phyloP scores from a whole-genome alignment of 495 filamentous ascomycete species.

The Parathielavia hyrcaniae region DNA sequence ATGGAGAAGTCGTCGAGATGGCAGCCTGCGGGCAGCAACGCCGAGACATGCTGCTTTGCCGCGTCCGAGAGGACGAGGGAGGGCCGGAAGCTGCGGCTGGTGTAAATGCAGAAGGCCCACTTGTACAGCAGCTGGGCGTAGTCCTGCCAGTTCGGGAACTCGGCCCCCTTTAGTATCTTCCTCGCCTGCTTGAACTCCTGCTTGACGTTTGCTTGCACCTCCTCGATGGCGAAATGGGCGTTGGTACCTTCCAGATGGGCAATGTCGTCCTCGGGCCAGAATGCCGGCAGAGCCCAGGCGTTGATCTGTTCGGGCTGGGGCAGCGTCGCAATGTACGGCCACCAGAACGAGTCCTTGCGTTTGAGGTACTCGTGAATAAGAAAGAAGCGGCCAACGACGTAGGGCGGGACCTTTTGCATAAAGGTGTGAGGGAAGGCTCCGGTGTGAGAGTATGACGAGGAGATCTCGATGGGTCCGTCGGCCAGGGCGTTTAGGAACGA shows the following conservation, averaged over 20 bases:
- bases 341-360: constrained; percentile 44
- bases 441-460: background rate
- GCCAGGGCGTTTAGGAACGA: constrained; percentile 43
- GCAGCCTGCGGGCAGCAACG: constrained; percentile 21
- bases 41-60: constrained; percentile 7
- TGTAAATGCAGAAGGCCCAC: constrained; percentile 52
- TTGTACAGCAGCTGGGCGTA: constrained; percentile 45
- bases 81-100: constrained; percentile 48
- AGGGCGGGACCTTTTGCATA: constrained; percentile 34
- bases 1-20: constrained; percentile 47
- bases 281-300: constrained; percentile 37
- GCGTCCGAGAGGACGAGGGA: constrained; percentile 36
- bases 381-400: constrained; percentile 46
- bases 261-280: constrained; percentile 43
- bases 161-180: constrained; percentile 34
- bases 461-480: constrained; percentile 21
- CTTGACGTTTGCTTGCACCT: constrained; percentile 39
- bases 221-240: constrained; percentile 39
- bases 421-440: constrained; percentile 37
- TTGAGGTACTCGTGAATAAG: constrained; percentile 45
- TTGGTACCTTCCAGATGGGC: constrained; percentile 47
- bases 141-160: constrained; percentile 26
- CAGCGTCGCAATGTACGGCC: constrained; percentile 45
- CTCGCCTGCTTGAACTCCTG: constrained; percentile 42
- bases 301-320: constrained; percentile 43